A percentile compares a stretch with the other conserved stretches of the same genome.
phyloP scores from a whole-genome alignment of 2,329 filamentous ascomycete species.

The Colletotrichum trifolii region DNA sequence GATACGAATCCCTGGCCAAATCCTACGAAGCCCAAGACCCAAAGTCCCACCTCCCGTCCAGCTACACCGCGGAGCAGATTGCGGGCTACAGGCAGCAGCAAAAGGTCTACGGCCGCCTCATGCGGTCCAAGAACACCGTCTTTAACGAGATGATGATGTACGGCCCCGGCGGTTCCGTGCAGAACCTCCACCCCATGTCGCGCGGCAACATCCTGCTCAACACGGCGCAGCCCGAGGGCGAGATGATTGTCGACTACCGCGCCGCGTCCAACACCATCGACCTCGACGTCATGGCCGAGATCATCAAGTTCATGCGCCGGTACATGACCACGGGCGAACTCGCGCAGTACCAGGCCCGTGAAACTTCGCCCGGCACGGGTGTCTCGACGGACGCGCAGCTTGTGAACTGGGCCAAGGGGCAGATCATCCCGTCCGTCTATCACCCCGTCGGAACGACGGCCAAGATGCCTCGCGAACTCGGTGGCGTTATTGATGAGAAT shows the following conservation, averaged over 20 bases:
- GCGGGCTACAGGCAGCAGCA: slow-evolving; percentile 55
- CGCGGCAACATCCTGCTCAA: slow-evolving; percentile 41
- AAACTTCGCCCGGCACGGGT: slow-evolving; percentile 39
- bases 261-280: slow-evolving; percentile 41
- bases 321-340: slow-evolving; percentile 40
- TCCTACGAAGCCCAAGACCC: slow-evolving; percentile 38
- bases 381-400: slow-evolving; percentile 39
- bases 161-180: slow-evolving; percentile 39
- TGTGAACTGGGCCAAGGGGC: slow-evolving; percentile 37
- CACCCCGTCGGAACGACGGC: slow-evolving; percentile 44
- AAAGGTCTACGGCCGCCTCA: slow-evolving; percentile 36
- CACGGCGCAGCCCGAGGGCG: slow-evolving; percentile 37
- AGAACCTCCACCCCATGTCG: slow-evolving; percentile 41
- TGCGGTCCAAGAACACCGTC: slow-evolving; percentile 44
- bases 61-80: slow-evolving; percentile 39
- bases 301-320: slow-evolving; percentile 41
- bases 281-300: slow-evolving; percentile 41
- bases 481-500: slow-evolving; percentile 44
- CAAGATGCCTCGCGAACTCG: slow-evolving; percentile 43
- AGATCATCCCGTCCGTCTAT: slow-evolving; percentile 42
- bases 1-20: slow-evolving; percentile 37
- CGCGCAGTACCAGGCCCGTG: slow-evolving; percentile 38
- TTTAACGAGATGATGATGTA: slow-evolving; percentile 59
- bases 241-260: slow-evolving; percentile 43
- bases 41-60: slow-evolving; percentile 36